phyloP scores from a whole-genome alignment of 768 basidiomycete species.

The Naganishia antarctica region DNA sequence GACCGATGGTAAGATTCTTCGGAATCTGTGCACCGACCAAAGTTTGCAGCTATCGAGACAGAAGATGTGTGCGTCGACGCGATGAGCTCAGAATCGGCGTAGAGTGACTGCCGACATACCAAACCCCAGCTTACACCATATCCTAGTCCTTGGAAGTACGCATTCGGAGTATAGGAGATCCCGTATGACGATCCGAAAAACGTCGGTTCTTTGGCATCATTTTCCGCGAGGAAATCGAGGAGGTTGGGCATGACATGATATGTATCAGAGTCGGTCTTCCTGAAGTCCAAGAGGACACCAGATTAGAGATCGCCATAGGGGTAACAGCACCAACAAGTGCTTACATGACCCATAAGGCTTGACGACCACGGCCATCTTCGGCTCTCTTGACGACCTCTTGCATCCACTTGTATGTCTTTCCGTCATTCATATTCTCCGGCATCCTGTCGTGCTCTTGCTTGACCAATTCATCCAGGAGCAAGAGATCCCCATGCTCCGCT shows the following conservation, averaged over 20 bases:
- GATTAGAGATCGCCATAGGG: too few species aligned
- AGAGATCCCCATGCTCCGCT: conserved; percentile 34
- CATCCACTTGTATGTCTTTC: conserved; percentile 38
- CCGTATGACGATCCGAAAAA: conserved; percentile 35
- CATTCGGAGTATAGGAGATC: conserved; percentile 30
- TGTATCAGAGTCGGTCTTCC: conserved; percentile 31
- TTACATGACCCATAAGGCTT: conserved; percentile 39
- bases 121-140: conserved; percentile 42
- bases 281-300: neutral
- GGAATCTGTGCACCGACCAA: conserved; percentile 32
- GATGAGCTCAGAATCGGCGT: too few species aligned
- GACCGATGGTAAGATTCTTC: conserved; percentile 17
- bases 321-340: neutral
- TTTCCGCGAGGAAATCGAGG: conserved; percentile 27
- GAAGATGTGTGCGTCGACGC: neutral
- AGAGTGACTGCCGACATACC: too few species aligned
- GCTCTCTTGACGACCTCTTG: conserved; percentile 28
- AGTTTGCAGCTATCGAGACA: conserved; percentile 31
- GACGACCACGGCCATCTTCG: conserved; percentile 31
- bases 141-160: conserved; percentile 39
- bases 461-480: conserved; percentile 32
- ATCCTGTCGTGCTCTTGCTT: conserved; percentile 21
- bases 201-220: conserved; percentile 32
- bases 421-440: conserved; percentile 41
- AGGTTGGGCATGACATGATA: conserved; percentile 38